Conservation (phyloP, 2,329 filamentous ascomycete genomes). For the Fusarium falciforme region DNA sequence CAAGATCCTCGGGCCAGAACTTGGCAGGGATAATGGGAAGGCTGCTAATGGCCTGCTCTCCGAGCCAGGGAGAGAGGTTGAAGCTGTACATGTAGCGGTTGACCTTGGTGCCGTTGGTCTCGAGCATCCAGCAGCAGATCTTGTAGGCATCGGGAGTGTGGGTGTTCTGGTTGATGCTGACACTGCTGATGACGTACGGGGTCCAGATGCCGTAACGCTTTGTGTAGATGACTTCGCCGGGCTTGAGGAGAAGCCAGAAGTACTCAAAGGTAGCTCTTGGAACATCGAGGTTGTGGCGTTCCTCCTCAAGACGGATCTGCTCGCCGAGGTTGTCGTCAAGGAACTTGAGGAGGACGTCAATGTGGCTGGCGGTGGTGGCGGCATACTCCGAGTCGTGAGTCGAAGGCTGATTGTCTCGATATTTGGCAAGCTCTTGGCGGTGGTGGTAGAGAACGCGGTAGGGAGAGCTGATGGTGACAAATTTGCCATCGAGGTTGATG, state of each 20-base stretch:
- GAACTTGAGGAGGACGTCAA: conserved; percentile 58
- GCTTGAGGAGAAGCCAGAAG: conserved; percentile 60
- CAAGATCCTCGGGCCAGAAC: conserved; percentile 55
- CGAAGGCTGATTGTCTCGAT: conserved; percentile 55
- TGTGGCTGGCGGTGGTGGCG: conserved; percentile 55
- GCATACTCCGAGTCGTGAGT: conserved; percentile 56
- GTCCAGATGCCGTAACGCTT: conserved; percentile 55
- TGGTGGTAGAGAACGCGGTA: conserved; percentile 63
- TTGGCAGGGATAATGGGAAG: conserved; percentile 56
- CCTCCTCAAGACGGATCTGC: conserved; percentile 54
- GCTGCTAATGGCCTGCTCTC: conserved; percentile 56
- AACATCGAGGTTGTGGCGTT: conserved; percentile 50
- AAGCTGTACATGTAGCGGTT: conserved; percentile 53
- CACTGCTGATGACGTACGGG: conserved; percentile 54
- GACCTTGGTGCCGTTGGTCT: conserved; percentile 49
- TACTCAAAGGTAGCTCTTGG: conserved; percentile 58
- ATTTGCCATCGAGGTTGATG: conserved; percentile 50
- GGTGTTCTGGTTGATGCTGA: conserved; percentile 34
- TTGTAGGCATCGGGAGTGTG: conserved; percentile 34
- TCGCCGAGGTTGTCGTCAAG: conserved; percentile 53
- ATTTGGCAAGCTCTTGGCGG: conserved; percentile 54
- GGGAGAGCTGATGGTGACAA: conserved; percentile 56
- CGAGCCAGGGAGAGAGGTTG: conserved; percentile 52
- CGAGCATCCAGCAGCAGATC: conserved; percentile 58
- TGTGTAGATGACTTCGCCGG: conserved; percentile 58